phyloP scores from a whole-genome alignment of 2,329 filamentous ascomycete genomes.

The Penicillium sp. region DNA sequence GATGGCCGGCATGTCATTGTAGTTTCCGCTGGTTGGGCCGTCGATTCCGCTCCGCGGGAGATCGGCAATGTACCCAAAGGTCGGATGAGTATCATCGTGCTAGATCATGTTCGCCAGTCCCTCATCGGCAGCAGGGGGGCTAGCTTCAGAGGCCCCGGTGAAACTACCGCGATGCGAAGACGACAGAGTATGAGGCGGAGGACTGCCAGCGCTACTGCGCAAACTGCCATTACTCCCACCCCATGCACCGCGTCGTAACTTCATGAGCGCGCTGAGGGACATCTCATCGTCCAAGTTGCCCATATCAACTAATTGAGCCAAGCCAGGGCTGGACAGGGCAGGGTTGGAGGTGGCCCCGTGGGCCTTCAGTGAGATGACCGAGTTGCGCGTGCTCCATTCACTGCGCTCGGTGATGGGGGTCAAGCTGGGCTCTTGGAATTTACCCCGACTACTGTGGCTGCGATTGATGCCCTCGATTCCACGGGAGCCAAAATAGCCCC shows the following conservation, averaged over 20 bases:
- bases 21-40: conserved; percentile 10
- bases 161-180: conserved; percentile 35
- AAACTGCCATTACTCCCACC: conserved; percentile 73
- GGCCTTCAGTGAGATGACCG: conserved; percentile 66
- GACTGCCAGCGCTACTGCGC: conserved; percentile 46
- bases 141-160: conserved; percentile 31
- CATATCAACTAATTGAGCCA: conserved; percentile 67
- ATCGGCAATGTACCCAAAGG: conserved; percentile 12
- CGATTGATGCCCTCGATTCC: conserved; percentile 58
- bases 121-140: conserved; percentile 21
- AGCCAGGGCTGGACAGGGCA: conserved; percentile 61
- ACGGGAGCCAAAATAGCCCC: conserved; percentile 81
- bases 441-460: conserved; percentile 65
- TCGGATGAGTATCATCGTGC: conserved; percentile 12
- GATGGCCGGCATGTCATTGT: conserved; percentile 12
- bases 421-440: conserved; percentile 79
- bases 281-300: conserved; percentile 61
- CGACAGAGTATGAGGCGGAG: conserved; percentile 36
- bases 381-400: conserved; percentile 93
- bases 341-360: conserved; percentile 47
- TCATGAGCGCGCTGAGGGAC: conserved; percentile 65
- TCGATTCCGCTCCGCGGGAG: conserved; percentile 14
- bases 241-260: conserved; percentile 69
- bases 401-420: conserved; percentile 95
- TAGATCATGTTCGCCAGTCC: conserved; percentile 5